phyloP scores from a whole-genome alignment of 306 rosid genomes.

The Hippophae gyantsensis region DNA sequence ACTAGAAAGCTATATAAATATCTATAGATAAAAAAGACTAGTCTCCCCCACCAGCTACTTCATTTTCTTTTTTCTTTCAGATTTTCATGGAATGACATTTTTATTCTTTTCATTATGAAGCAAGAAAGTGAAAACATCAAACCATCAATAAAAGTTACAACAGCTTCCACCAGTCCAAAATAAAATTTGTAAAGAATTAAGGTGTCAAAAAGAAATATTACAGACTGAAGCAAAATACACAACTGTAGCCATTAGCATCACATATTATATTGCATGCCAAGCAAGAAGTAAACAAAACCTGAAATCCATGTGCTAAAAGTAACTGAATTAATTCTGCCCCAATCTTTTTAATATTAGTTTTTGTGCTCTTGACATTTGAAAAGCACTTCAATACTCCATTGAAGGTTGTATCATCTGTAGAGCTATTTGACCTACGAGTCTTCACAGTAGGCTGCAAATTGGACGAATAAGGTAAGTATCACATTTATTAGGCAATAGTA shows the following conservation, averaged over 20 bases:
- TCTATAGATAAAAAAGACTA: too few species aligned
- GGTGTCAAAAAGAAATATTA: not conserved
- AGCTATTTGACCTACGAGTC: conserved; percentile 51
- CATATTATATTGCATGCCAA: not conserved
- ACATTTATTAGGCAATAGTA: not conserved
- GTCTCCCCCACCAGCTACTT: too few species aligned
- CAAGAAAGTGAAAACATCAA: too few species aligned
- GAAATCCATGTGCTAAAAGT: conserved; percentile 80
- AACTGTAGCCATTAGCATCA: not conserved
- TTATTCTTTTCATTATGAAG: too few species aligned
- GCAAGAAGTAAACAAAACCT: conserved; percentile 38
- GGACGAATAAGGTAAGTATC: conserved; percentile 9
- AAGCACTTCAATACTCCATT: conserved; percentile 59
- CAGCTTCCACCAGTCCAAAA: too few species aligned
- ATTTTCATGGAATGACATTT: too few species aligned
- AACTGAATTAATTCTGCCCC: conserved; percentile 50
- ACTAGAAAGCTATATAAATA: too few species aligned
- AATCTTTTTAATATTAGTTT: conserved; percentile 54
- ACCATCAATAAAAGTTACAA: too few species aligned
- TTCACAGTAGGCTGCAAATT: conserved; percentile 65
- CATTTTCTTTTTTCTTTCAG: too few species aligned
- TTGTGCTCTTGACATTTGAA: conserved; percentile 45
- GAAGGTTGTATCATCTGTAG: conserved; percentile 46
- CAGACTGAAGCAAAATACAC: not conserved
- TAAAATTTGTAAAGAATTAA: too few species aligned